phyloP scores from a whole-genome alignment of 2,329 filamentous ascomycete genomes.

The Bisporella sp. region DNA sequence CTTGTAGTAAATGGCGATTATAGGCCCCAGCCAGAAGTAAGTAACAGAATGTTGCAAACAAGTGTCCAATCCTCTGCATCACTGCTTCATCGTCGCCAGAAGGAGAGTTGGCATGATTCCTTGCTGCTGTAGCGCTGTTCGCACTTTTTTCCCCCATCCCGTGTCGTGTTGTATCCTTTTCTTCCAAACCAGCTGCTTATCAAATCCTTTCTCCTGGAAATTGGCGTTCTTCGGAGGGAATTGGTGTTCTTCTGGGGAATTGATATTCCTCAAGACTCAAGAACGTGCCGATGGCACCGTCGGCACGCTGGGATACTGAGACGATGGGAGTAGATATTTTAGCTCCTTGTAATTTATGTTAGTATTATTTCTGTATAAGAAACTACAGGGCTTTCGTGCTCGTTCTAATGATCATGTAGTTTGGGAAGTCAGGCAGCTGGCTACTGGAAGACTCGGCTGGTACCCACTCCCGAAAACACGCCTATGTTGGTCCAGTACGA shows the following conservation, averaged over 20 bases:
- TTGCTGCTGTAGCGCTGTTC: slow-evolving; percentile 19
- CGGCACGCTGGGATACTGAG: not conserved
- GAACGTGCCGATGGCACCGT: not conserved
- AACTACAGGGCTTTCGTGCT: slow-evolving; percentile 10
- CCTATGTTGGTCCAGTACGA: slow-evolving; percentile 18
- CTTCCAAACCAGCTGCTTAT: slow-evolving; percentile 19
- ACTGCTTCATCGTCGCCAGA: slow-evolving; percentile 11
- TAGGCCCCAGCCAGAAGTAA: not conserved
- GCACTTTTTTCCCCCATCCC: slow-evolving; percentile 17
- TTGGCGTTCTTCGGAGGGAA: not conserved
- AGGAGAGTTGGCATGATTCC: slow-evolving; percentile 16
- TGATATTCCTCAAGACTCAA: not conserved
- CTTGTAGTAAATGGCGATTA: not conserved
- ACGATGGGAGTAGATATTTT: not conserved
- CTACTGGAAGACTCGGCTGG: slow-evolving; percentile 17
- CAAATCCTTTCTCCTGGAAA: slow-evolving; percentile 5
- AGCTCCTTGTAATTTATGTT: slow-evolving; percentile 15
- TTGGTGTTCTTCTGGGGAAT: no score
- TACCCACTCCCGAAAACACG: slow-evolving; percentile 10
- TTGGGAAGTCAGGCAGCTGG: slow-evolving; percentile 12
- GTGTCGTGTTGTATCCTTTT: slow-evolving; percentile 16
- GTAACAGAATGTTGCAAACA: not conserved
- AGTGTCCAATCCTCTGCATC: slow-evolving; percentile 12
- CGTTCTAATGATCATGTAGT: slow-evolving; percentile 17
- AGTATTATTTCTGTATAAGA: slow-evolving; percentile 12